These are phyloP conservation scores for Candida nitratophila DNA, from an alignment of 805 yeast species.

Conservation along the genomic window DNA sequence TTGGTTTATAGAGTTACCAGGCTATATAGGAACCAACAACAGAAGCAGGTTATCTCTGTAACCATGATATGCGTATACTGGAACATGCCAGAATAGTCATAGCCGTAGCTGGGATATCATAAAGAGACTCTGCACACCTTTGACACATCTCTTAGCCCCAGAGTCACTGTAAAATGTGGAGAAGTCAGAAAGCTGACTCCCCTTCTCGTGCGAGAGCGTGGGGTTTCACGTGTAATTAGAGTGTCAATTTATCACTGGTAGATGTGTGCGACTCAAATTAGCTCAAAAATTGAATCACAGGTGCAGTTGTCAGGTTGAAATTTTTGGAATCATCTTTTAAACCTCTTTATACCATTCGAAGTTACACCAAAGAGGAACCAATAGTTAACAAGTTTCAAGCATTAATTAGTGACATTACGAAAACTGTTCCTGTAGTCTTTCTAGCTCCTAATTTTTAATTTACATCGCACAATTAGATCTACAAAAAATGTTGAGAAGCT, in stretches of 20 bases:
- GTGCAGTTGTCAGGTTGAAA: neutral
- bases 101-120: no score
- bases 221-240: neutral
- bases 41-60: no score
- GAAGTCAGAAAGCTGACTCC: neutral
- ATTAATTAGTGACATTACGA: no score
- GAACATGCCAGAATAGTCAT: no score
- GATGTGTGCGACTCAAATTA: neutral
- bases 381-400: no score
- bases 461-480: neutral
- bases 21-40: no score
- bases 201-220: neutral
- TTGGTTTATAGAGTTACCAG: no score
- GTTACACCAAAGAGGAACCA: no score
- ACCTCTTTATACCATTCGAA: no score
- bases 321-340: neutral
- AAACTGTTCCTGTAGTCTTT: neutral
- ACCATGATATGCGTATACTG: no score
- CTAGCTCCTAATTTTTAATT: neutral
- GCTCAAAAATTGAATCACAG: neutral
- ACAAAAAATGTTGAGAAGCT: constrained; percentile 1
- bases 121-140: no score
- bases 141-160: no score
- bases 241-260: neutral
- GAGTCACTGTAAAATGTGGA: neutral